These are phyloP conservation scores for Inga laurina DNA, from an alignment of 306 rosid genomes.

Conservation along the genomic window DNA sequence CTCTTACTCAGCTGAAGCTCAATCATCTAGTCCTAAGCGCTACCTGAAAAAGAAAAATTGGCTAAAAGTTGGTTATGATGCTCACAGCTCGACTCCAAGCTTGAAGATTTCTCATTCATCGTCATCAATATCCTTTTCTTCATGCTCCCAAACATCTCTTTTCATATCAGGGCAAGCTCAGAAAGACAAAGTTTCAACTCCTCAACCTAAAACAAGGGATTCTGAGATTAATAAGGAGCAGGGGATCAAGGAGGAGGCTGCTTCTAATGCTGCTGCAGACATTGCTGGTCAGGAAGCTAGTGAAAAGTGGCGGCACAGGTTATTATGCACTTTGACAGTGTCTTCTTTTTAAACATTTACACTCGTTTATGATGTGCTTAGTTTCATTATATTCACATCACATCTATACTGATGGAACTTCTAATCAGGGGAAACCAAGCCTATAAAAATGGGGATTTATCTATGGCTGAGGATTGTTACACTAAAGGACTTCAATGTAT, in stretches of 20 bases:
- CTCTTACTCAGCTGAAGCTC: constrained; percentile 64
- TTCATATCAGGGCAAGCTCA: constrained; percentile 43
- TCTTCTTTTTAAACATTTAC: constrained; percentile 10
- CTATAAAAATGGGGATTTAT: constrained; percentile 77
- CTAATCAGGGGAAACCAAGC: constrained; percentile 92
- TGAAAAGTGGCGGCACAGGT: constrained; percentile 96
- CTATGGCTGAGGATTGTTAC: constrained; percentile 83
- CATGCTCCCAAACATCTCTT: constrained; percentile 61
- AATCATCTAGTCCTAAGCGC: constrained; percentile 59
- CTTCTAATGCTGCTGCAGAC: constrained; percentile 46
- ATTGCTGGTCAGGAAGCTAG: constrained; percentile 80
- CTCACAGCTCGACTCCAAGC: constrained; percentile 42
- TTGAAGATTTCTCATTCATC: constrained; percentile 67
- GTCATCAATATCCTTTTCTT: constrained; percentile 49
- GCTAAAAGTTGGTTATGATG: constrained; percentile 65
- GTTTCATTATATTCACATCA: constrained; percentile 19
- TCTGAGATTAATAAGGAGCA: constrained; percentile 45
- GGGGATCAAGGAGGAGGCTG: constrained; percentile 49
- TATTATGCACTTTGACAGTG: constrained; percentile 36
- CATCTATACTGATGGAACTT: constrained; percentile 33
- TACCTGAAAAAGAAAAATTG: constrained; percentile 58
- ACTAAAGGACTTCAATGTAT: constrained; percentile 72
- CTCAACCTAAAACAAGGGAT: constrained; percentile 45
- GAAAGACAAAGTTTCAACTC: constrained; percentile 47
- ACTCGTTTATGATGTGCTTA: constrained; percentile 14